phyloP scores from a whole-genome alignment of 106 monocot genomes.

The Dioscorea zingiberensis region DNA sequence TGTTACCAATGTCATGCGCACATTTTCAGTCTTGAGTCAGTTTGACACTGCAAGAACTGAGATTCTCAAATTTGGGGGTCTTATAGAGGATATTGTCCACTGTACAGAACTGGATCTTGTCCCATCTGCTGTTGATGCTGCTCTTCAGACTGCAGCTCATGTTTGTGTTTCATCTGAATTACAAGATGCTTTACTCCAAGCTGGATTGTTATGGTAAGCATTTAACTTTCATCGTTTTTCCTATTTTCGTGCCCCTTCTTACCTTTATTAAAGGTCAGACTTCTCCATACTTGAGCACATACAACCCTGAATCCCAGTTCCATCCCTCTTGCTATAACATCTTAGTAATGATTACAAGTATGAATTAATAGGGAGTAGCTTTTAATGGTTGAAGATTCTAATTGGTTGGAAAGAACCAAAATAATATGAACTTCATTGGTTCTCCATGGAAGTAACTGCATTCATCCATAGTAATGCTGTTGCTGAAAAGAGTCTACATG shows the following conservation, averaged over 20 bases:
- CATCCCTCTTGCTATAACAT: too few relatives aligned
- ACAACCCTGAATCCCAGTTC: too few relatives aligned
- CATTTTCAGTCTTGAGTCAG: slow-evolving; percentile 85
- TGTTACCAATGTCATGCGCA: slow-evolving; percentile 90
- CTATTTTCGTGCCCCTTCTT: not conserved
- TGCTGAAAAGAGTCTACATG: too few relatives aligned
- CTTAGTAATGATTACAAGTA: too few relatives aligned
- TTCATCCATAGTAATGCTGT: too few relatives aligned
- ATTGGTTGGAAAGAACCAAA: too few relatives aligned
- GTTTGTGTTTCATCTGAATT: slow-evolving; percentile 72
- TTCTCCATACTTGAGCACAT: too few relatives aligned
- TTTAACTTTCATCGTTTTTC: not conserved
- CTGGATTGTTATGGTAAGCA: slow-evolving; percentile 88
- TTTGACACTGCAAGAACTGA: slow-evolving; percentile 86
- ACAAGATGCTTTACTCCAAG: slow-evolving; percentile 75
- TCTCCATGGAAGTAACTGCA: too few relatives aligned
- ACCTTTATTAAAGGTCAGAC: too few relatives aligned
- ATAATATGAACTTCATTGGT: too few relatives aligned
- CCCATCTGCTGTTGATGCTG: slow-evolving; percentile 91
- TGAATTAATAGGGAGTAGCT: too few relatives aligned
- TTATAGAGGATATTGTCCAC: slow-evolving; percentile 90
- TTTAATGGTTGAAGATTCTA: too few relatives aligned
- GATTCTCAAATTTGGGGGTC: slow-evolving; percentile 87
- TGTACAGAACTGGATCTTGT: slow-evolving; percentile 81
- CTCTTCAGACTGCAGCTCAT: slow-evolving; percentile 86